Evolutionary conservation across 805 yeast genomes (phyloP).

Genomic region (Hanseniaspora clermontiae): DNA sequence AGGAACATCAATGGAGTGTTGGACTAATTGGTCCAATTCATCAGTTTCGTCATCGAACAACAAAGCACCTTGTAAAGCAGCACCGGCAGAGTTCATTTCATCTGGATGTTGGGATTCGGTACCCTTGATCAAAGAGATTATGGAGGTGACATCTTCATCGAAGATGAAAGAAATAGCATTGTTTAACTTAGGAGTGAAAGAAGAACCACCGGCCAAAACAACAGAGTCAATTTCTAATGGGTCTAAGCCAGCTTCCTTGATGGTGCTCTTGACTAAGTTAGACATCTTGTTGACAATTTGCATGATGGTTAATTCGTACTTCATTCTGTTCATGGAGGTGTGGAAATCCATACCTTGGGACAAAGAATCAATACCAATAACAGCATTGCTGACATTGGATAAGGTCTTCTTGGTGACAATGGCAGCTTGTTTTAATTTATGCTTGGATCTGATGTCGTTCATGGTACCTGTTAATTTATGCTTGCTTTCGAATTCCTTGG

Average conservation of each 20-base stretch:
- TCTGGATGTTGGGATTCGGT: conserved; percentile 74
- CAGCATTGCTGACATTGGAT: conserved; percentile 75
- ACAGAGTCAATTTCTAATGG: conserved; percentile 82
- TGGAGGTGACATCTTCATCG: conserved; percentile 58
- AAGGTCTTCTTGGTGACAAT: conserved; percentile 80
- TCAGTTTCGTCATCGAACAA: conserved; percentile 69
- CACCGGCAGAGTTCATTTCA: conserved; percentile 85
- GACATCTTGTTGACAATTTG: conserved; percentile 63
- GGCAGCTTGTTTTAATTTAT: conserved; percentile 76
- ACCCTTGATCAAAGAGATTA: conserved; percentile 66
- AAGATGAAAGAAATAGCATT: conserved; percentile 57
- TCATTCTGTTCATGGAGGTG: conserved; percentile 81
- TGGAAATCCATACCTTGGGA: conserved; percentile 92
- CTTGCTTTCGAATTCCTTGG: conserved; percentile 89
- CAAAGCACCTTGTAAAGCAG: conserved; percentile 86
- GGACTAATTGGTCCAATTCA: conserved; percentile 64
- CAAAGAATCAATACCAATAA: conserved; percentile 86
- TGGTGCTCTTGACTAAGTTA: conserved; percentile 58
- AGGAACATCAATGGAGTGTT: conserved; percentile 71
- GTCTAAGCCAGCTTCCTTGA: conserved; percentile 74
- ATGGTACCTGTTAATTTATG: conserved; percentile 61
- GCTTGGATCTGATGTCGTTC: conserved; percentile 66
- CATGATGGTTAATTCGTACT: conserved; percentile 81
- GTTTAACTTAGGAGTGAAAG: conserved; percentile 85
- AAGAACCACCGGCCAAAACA: conserved; percentile 82